A percentile compares a stretch with the other conserved stretches of the same genome.
phyloP scores from a whole-genome alignment of 2,329 filamentous ascomycete genomes.

The Sclerotinia minor region DNA sequence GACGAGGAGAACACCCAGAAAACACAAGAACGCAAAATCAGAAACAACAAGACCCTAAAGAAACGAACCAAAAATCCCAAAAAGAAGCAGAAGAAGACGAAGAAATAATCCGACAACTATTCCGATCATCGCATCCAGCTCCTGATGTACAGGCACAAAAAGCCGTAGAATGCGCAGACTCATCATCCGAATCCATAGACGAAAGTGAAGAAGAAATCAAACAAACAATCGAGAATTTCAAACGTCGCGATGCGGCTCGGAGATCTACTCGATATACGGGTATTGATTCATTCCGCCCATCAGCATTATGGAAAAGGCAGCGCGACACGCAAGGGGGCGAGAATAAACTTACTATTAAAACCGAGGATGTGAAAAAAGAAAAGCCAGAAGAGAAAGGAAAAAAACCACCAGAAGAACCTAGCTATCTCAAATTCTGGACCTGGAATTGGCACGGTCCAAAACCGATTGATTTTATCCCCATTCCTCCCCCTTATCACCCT shows the following conservation, averaged over 20 bases:
- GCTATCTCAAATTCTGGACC: background rate
- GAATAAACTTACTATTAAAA: background rate
- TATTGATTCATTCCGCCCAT: background rate
- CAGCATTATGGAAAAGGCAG: background rate
- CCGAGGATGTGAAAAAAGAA: background rate
- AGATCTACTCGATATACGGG: background rate
- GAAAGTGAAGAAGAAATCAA: background rate
- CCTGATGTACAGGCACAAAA: background rate
- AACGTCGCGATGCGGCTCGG: background rate
- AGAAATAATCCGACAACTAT: background rate
- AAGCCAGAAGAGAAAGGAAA: fast-evolving
- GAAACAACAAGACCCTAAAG: background rate
- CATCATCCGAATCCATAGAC: background rate
- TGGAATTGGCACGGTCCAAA: conserved; percentile 1
- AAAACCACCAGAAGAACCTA: background rate
- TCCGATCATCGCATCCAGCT: background rate
- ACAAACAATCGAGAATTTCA: background rate
- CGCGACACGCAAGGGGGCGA: too few relatives aligned
- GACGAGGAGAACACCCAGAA: background rate
- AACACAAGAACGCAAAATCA: background rate
- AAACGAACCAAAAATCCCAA: background rate
- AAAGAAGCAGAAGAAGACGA: background rate
- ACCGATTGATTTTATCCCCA: background rate
- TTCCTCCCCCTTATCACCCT: background rate
- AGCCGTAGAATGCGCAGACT: background rate